Percentiles rank a stretch among this genome's conserved stretches.
Evolutionary conservation across 2,329 filamentous ascomycete genomes (phyloP).

Genomic region (Teratosphaeria epicoccoides): DNA sequence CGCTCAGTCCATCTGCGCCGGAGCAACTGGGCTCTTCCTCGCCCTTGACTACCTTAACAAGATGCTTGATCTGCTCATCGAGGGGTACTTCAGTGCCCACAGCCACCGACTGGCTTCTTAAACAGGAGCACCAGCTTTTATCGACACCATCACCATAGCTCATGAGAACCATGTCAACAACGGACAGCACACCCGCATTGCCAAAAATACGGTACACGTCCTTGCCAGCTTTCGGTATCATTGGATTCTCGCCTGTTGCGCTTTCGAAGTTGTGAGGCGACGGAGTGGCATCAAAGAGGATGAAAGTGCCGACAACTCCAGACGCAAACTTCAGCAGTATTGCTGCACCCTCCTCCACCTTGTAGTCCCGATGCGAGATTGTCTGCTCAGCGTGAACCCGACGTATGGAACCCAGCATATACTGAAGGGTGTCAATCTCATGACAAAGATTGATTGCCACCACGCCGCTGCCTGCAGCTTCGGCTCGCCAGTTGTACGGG

Average conservation of each 20-base stretch:
- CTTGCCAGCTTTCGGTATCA: slow-evolving; percentile 34
- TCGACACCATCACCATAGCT: slow-evolving; percentile 30
- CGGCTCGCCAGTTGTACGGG: slow-evolving; percentile 39
- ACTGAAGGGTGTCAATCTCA: slow-evolving; percentile 49
- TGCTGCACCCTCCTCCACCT: slow-evolving; percentile 48
- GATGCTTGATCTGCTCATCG: slow-evolving; percentile 43
- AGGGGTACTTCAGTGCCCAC: slow-evolving; percentile 36
- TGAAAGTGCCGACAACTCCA: slow-evolving; percentile 47
- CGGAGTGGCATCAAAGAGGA: slow-evolving; percentile 43
- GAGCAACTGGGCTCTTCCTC: slow-evolving; percentile 38
- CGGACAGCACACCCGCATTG: slow-evolving; percentile 40
- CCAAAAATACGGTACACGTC: slow-evolving; percentile 49
- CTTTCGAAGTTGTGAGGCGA: slow-evolving; percentile 46
- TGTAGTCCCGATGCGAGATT: slow-evolving; percentile 33
- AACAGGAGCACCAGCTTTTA: slow-evolving; percentile 34
- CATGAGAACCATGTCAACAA: slow-evolving; percentile 44
- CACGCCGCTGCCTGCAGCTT: slow-evolving; percentile 34
- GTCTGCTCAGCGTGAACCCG: slow-evolving; percentile 43
- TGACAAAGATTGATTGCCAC: slow-evolving; percentile 52
- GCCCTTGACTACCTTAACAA: slow-evolving; percentile 39
- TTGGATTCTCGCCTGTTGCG: slow-evolving; percentile 49
- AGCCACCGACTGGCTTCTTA: slow-evolving; percentile 26
- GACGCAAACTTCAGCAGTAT: slow-evolving; percentile 43
- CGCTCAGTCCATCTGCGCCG: slow-evolving; percentile 40
- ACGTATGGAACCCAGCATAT: slow-evolving; percentile 44